Evolutionary conservation across 352 stramenopile genomes (phyloP), one percentile per base, ranked within the genome.

Genomic region (Pythium dissotocum): DNA sequence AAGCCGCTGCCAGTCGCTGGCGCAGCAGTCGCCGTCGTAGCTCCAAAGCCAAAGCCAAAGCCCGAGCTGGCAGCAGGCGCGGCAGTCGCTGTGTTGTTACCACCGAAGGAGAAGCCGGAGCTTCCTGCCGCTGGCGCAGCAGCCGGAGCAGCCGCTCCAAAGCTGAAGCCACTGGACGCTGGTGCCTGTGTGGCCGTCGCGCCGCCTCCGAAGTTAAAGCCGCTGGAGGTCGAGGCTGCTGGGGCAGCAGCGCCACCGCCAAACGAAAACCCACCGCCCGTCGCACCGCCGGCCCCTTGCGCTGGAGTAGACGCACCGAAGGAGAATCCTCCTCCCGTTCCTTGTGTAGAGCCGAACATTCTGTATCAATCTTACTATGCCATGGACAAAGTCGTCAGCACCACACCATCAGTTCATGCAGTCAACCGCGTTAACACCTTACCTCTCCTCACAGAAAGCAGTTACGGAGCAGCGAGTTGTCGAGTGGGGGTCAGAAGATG

Each of bases 61-160:
- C 40, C 38, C 6, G 71, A 61, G 30, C 61, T 70, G 1, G 70
- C 51, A n/a, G 79, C 58, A 16, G 74, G 49, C 6, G 72, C 67
- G 2, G 63, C 35, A 10, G 72, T 61, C 32, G 72, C 70, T 5
- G 72, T 70, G 24, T 38, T 60, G n/a, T 38, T 65, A 10, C 38
- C 65, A 51, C 83, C 81, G 75, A 91, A 91, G 4, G 75, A 82
- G 36, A 90, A 90, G 14, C 79, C 77, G 32, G 72, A 72, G 7
- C 63, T 77, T 0, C 75, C 33, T 1, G 64, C 57, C 12, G 82
- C 65, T n/a, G 61, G 18, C 64, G 63, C 32, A 56, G 51, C 16
- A 28, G 57, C 46, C 18, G 73, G 49, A 10, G 73, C 65, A 4
- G 65, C 32, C 2, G 72, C 40, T 42, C 75, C 70, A 30, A 79